Base-by-base conservation (phyloP, 2,329 filamentous ascomycete genomes). In the Colletotrichum horii region DNA sequence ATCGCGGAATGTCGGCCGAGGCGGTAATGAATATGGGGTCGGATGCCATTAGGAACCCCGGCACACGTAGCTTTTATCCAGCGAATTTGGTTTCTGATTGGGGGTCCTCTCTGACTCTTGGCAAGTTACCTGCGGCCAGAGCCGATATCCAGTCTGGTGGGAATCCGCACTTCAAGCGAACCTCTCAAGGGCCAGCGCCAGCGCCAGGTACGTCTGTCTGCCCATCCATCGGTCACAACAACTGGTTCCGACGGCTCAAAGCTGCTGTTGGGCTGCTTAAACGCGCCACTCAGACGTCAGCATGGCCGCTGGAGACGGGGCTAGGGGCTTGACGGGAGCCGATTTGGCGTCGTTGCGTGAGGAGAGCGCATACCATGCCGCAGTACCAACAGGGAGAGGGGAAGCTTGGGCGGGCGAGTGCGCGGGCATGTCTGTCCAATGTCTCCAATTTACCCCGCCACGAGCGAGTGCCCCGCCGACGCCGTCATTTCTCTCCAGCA, bases 401-500 rank as follows among this genome's bases (percentile, higher is more conserved):
- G 48, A 64, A 61, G 66, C 66, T 26, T 70, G 71, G 38, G 8
- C 15, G 52, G 28, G 15, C 56, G 52, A 58, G 22, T 66, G 58
- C 56, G 65, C n/a, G n/a, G n/a, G n/a, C 22, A 28, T 56, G 22
- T 7, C 12, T 22, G 19, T n/a, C n/a, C n/a, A n/a, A n/a, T 34
- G 64, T 73, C 73, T 66, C 68, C 75, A 77, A 77, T 72, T 75
- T 75, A 77, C 75, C 75, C 75, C 75, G 72, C 75, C 48, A 64
- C 36, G 55, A 55, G 72, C 72, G 26, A 30, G n/a, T 52, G 62
- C 64, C 70, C 70, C 70, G 73, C 72, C 66, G 61, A 38, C 43
- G 30, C 38, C n/a, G 36, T 75, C 64, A 68, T 74, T 58, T 68
- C 62, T 72, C 48, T 68, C 68, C 56, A 68, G 26, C 34, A 34